These are phyloP conservation scores for Xylaria castorea DNA, from an alignment of 495 filamentous ascomycete genomes.

Conservation along the genomic window DNA sequence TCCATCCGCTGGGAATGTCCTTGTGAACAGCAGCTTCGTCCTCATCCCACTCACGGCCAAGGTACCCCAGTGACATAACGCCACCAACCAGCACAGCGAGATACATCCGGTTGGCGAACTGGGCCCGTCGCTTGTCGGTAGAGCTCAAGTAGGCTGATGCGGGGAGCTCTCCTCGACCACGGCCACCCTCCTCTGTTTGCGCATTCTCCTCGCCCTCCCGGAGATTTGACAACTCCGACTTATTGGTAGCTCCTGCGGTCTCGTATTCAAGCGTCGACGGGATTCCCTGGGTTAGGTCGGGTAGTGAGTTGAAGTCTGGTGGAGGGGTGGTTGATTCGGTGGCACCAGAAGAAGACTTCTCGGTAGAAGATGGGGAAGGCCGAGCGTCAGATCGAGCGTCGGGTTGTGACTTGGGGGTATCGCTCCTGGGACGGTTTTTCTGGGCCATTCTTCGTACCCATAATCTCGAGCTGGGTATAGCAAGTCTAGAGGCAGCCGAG, in stretches of 20 bases:
- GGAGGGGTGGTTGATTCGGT: slow-evolving; percentile 27
- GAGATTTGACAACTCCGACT: slow-evolving; percentile 60
- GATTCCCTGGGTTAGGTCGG: slow-evolving; percentile 89
- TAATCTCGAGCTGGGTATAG: slow-evolving; percentile 34
- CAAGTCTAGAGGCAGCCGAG: slow-evolving; percentile 27
- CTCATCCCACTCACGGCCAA: slow-evolving; percentile 84
- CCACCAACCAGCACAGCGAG: slow-evolving; percentile 56
- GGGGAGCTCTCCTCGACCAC: slow-evolving; percentile 66
- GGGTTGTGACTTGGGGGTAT: slow-evolving; percentile 19
- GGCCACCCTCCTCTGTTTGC: slow-evolving; percentile 56
- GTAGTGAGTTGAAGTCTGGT: slow-evolving; percentile 65
- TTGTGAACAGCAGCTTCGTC: slow-evolving; percentile 72
- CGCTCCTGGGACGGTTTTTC: slow-evolving; percentile 36
- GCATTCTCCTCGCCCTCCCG: slow-evolving; percentile 62
- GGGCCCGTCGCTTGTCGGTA: slow-evolving; percentile 76
- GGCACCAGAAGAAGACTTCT: slow-evolving; percentile 29
- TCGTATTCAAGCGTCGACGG: slow-evolving; percentile 86
- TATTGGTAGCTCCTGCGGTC: slow-evolving; percentile 57
- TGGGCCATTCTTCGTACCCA: slow-evolving; percentile 53
- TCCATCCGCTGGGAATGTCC: slow-evolving; percentile 70
- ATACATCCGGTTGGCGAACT: slow-evolving; percentile 72
- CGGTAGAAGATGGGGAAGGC: slow-evolving; percentile 31
- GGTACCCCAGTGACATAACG: slow-evolving; percentile 61
- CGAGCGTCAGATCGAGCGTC: slow-evolving; percentile 21
- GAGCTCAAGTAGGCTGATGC: slow-evolving; percentile 91